Evolutionary conservation across 2,329 filamentous ascomycete genomes (phyloP).

Genomic region (Tolypocladium nubicola): DNA sequence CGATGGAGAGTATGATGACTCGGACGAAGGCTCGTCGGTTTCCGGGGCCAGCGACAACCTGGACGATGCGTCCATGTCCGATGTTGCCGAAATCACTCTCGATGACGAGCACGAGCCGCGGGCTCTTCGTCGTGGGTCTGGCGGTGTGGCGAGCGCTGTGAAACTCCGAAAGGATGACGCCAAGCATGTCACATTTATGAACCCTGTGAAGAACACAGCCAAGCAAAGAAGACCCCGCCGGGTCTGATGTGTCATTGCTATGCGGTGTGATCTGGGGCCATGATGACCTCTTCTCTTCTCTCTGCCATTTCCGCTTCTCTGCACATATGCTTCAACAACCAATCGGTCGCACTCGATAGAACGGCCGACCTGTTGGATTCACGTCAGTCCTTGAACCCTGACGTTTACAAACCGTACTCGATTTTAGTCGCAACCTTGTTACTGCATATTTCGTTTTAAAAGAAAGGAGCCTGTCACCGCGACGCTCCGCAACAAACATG

Average conservation of each 20-base stretch:
- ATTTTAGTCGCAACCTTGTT: slow-evolving; percentile 5
- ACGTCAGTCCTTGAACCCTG: slow-evolving; percentile 1
- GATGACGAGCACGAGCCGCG: slow-evolving; percentile 44
- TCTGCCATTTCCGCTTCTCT: slow-evolving; percentile 2
- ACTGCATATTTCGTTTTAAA: slow-evolving; percentile 2
- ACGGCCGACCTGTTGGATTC: slow-evolving; percentile 2
- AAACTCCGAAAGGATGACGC: slow-evolving; percentile 43
- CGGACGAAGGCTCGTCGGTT: slow-evolving; percentile 50
- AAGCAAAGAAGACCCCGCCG: slow-evolving; percentile 20
- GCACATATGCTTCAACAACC: slow-evolving; percentile 1
- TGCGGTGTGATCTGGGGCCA: neutral
- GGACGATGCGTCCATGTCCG: slow-evolving; percentile 48
- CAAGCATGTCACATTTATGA: slow-evolving; percentile 47
- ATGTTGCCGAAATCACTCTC: slow-evolving; percentile 51
- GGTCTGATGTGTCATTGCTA: slow-evolving; percentile 10
- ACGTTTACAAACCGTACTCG: slow-evolving; percentile 2
- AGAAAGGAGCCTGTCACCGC: neutral
- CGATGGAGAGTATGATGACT: slow-evolving; percentile 68
- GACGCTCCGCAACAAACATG: neutral
- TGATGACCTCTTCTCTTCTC: slow-evolving; percentile 15
- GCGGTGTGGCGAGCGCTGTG: slow-evolving; percentile 31
- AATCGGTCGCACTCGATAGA: slow-evolving; percentile 2
- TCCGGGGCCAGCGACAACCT: slow-evolving; percentile 47
- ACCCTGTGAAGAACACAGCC: slow-evolving; percentile 32
- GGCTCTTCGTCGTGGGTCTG: slow-evolving; percentile 31